Percentiles rank a stretch among this genome's conserved stretches.
These are phyloP conservation scores for Globisporangium cederbergense DNA, from an alignment of 352 stramenopile species.

Conservation along the genomic window DNA sequence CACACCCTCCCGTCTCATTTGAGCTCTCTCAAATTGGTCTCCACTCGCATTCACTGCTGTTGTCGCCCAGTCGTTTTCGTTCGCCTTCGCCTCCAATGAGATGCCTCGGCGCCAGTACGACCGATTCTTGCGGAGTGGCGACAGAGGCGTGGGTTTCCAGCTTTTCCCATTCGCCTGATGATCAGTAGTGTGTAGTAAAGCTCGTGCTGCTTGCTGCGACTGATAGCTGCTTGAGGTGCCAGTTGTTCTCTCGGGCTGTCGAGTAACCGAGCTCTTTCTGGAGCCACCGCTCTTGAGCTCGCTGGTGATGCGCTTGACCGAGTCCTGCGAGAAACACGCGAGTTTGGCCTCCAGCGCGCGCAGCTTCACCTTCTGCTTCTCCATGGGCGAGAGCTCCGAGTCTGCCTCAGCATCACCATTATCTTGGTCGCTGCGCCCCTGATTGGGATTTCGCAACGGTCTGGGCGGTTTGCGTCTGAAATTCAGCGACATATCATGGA, in stretches of 20 bases:
- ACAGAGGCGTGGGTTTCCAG: constrained; percentile 39
- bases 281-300: constrained; percentile 15
- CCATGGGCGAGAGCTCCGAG: constrained; percentile 31
- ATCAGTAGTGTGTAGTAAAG: background rate
- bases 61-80: background rate
- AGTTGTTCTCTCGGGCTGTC: background rate
- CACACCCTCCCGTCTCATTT: background rate
- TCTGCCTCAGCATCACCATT: constrained; percentile 4
- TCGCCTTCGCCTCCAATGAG: constrained; percentile 27
- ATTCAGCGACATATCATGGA: background rate
- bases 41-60: background rate
- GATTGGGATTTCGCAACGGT: background rate
- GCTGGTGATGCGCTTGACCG: constrained; percentile 37
- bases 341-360: constrained; percentile 53
- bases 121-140: constrained; percentile 35
- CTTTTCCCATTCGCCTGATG: background rate
- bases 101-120: constrained; percentile 61
- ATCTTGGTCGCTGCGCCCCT: background rate
- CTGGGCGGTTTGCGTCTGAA: background rate
- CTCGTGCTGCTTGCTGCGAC: background rate
- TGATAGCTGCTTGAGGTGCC: background rate
- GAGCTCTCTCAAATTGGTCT: background rate
- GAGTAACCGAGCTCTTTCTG: background rate
- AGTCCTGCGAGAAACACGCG: constrained; percentile 42
- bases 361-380: constrained; percentile 52